Base-by-base conservation (phyloP, 2,329 filamentous ascomycete genomes). In the Diaporthe capsici region DNA sequence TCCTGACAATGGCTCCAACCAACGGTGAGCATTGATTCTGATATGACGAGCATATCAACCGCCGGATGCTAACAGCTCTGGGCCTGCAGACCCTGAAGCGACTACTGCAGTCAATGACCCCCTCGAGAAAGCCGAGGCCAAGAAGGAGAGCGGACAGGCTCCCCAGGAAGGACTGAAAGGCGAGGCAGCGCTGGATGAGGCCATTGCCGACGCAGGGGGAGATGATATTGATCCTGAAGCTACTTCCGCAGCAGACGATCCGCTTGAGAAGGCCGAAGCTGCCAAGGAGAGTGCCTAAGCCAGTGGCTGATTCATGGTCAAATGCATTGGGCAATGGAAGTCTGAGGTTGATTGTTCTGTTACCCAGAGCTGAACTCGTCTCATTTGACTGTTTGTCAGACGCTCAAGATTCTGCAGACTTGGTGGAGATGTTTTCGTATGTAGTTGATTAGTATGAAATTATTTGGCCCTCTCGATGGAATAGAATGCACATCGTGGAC, bases 251-350 rank as follows among this genome's bases (percentile, higher is more conserved):
- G 55, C 44, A 4, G 75, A 71, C 12, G 71, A 76, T 49, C 17
- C 75, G 31, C 71, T 76, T 13, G 75, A 76, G 57, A 74, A 76
- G 47, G 75, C 75, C 2, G 75, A 76, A 42, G 75, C 75, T 2
- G 70, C 49, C 1, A 76, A 76, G 22, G 75, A 73, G 17, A 70
- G 34, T 25, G 15, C 3, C 49, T 70, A 70, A 9, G n/a, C 22
- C 39, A 7, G 28, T 6, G 2, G n/a, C 12, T 22, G 31, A 4
- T 6, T 22, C 20, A 49, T 7, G 13, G 44, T 22, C 7, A 22
- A 6, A 22, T 7, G 4, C 17, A 3, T 9, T 17, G 44, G 44
- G 20, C 7, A 39, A 39, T 39, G 37, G 37, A 12, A 39, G 10
- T 39, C 37, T 3, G 1, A 39, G 0, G 3, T 13, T 39, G 37